Evolutionary conservation across 805 yeast genomes (phyloP), one percentile per base, ranked within the genome.

Genomic region (Teunomyces panamensis): DNA sequence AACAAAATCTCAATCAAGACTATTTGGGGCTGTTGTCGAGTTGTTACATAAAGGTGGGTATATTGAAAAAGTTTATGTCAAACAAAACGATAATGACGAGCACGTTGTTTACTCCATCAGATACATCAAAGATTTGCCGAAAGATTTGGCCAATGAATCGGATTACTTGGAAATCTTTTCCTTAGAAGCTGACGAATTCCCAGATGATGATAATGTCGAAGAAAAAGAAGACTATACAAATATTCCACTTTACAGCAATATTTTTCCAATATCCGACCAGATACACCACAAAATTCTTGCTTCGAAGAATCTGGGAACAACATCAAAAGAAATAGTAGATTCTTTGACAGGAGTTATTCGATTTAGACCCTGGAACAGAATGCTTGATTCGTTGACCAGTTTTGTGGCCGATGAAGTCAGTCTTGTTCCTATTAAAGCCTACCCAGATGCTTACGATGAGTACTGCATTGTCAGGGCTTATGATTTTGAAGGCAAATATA

Each of bases 401-500:
- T 68, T 60, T 44, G 59, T 60, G 16, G 58, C 60, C 34, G 74
- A 71, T 37, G 48, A 45, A 9, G 32, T 34, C 5, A 35, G 24
- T 9, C 43, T 51, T 27, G 27, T 48, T 41, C 62, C 64, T 4
- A 49, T 58, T 27, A 67, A 63, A 44, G 55, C 52, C 13, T 60
- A 59, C 42, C 48, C 52, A 4, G 73, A 68, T 47, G 58, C 60
- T 9, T 65, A 65, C 47, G 60, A 57, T 24, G 44, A 39, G 10
- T 42, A 44, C 26, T 49, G 63, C 13, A 68, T 89, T 9, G 74
- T 85, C 0, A 74, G 86, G 51, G 83, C 84, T 13, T 80, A 81
- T 49, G 95, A 87, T 58, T 82, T 81, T 54, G 83, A 81, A 49
- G 95, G 96, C 0, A 82, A 89, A 53, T 73, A 77, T 49, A 85